phyloP scores from a whole-genome alignment of 768 basidiomycete species.

The Lepiota brunneoincarnata region DNA sequence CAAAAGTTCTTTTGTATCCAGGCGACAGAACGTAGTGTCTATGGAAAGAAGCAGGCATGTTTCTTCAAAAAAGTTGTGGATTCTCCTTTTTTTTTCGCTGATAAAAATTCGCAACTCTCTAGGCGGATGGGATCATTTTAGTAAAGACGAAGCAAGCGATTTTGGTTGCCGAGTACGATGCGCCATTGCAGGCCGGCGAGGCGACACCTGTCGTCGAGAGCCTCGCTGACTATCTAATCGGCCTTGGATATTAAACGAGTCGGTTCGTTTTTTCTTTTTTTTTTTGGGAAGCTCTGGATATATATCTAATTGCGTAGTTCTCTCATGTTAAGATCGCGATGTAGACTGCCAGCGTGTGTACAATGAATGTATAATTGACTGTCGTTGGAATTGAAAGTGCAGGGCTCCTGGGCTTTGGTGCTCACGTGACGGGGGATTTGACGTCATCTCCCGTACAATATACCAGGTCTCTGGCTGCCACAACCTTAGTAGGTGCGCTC shows the following conservation, averaged over 20 bases:
- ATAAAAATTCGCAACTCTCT: slow-evolving; percentile 3
- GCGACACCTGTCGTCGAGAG: slow-evolving; percentile 60
- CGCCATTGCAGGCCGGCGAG: slow-evolving; percentile 66
- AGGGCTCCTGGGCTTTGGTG: too few species aligned
- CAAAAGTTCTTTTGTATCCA: slow-evolving; percentile 73
- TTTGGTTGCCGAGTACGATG: slow-evolving; percentile 71
- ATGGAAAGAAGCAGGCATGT: slow-evolving; percentile 77
- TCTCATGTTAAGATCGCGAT: background rate
- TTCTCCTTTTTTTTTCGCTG: background rate
- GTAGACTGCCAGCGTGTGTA: background rate
- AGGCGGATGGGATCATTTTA: slow-evolving; percentile 74
- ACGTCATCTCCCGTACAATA: too few species aligned
- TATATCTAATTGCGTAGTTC: background rate
- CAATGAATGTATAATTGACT: background rate
- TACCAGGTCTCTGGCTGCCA: too few species aligned
- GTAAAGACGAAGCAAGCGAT: slow-evolving; percentile 87
- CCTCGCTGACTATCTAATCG: slow-evolving; percentile 78
- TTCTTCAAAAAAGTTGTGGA: background rate
- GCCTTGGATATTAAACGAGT: slow-evolving; percentile 46
- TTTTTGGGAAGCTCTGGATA: background rate
- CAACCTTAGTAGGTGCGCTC: too few species aligned
- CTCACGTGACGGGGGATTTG: too few species aligned
- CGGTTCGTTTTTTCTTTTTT: too few species aligned
- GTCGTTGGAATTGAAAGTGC: background rate
- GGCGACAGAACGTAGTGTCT: slow-evolving; percentile 50